These are phyloP conservation scores for Ambrosiella cleistominuta DNA, from an alignment of 2,329 filamentous ascomycete species.

Conservation along the genomic window DNA sequence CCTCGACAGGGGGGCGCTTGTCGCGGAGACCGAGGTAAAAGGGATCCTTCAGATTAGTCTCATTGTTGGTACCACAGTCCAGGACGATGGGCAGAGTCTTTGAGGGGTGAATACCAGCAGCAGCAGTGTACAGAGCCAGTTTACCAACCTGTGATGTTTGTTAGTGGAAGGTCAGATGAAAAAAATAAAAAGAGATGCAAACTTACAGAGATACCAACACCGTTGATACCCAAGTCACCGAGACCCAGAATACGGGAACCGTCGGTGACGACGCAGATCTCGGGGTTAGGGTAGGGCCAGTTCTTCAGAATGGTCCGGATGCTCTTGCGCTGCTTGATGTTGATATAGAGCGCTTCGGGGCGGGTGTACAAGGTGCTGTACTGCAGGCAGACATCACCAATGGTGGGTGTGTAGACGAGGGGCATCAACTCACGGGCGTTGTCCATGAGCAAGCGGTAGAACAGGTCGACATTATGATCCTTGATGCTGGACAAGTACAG, in stretches of 20 bases:
- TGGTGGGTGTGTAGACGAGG: slow-evolving; percentile 73
- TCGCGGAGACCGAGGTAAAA: slow-evolving; percentile 82
- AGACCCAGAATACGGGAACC: slow-evolving; percentile 84
- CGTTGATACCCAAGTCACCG: slow-evolving; percentile 89
- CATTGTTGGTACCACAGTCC: slow-evolving; percentile 49
- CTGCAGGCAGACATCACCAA: slow-evolving; percentile 89
- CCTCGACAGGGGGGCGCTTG: slow-evolving; percentile 57
- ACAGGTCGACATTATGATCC: slow-evolving; percentile 60
- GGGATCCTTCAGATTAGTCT: slow-evolving; percentile 46
- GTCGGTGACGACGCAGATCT: slow-evolving; percentile 94
- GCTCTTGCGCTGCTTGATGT: slow-evolving; percentile 82
- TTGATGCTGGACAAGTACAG: slow-evolving; percentile 64
- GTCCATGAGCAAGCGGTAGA: slow-evolving; percentile 66
- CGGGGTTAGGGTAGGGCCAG: slow-evolving; percentile 77
- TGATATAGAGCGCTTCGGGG: slow-evolving; percentile 90
- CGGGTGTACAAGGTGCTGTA: slow-evolving; percentile 94
- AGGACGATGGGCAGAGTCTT: slow-evolving; percentile 61
- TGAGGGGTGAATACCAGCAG: slow-evolving; percentile 80
- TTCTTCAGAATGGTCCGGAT: slow-evolving; percentile 78
- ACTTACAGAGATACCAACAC: slow-evolving; percentile 84
- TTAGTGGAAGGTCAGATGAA: slow-evolving; percentile 4
- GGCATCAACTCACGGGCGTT: slow-evolving; percentile 65
- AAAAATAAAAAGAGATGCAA: background rate
- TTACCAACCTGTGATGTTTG: slow-evolving; percentile 55
- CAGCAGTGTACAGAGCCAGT: slow-evolving; percentile 83